These are phyloP conservation scores for Chlamydomonas reinhardtii DNA, from an alignment of 163 green algal genomes.

Conservation along the genomic window DNA sequence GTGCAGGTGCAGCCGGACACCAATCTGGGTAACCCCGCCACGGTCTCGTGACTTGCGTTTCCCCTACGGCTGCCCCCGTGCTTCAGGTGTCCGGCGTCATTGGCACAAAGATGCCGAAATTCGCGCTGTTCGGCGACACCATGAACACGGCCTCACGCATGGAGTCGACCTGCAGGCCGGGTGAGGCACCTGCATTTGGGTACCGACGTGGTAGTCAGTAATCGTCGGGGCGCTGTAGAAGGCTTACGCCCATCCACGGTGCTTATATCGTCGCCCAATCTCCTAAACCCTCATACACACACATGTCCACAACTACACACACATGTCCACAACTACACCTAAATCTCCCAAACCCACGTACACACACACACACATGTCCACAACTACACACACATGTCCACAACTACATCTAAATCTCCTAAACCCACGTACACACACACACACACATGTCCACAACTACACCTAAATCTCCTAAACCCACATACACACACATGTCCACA, in stretches of 20 bases:
- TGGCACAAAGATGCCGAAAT: conserved; percentile 49
- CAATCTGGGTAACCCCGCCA: background rate
- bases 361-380: background rate
- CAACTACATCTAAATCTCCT: no score
- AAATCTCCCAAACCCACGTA: no score
- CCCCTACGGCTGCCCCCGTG: no score
- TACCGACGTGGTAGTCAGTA: no score
- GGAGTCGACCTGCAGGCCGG: conserved; percentile 47
- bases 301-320: background rate
- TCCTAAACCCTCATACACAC: background rate
- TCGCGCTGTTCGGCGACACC: conserved; percentile 22
- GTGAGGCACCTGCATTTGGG: background rate
- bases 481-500: background rate
- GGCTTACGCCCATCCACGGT: no score
- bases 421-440: background rate
- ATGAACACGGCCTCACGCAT: conserved; percentile 51
- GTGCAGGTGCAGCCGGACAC: no score
- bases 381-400: background rate
- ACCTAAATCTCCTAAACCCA: no score
- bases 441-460: background rate
- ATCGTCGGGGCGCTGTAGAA: no score
- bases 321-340: background rate
- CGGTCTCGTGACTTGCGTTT: no score
- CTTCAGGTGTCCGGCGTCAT: conserved; percentile 35
- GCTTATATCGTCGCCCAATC: no score